Percentiles rank a stretch among this genome's conserved stretches.
Conservation (phyloP, 305 asterid species). For the Fraxinus floribunda region DNA sequence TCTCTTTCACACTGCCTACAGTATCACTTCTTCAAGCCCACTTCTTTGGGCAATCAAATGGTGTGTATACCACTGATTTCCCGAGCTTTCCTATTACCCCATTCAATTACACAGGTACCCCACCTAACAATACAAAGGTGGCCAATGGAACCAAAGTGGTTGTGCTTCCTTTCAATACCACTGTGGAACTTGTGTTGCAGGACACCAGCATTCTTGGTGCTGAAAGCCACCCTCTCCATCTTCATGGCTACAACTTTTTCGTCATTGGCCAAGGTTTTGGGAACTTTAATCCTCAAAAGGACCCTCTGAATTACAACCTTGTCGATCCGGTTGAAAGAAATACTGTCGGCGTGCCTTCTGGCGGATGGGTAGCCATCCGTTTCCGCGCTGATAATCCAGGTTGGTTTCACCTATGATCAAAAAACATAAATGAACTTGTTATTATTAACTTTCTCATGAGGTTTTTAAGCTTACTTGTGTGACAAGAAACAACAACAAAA, state of each 20-base stretch:
- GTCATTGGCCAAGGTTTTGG: constrained; percentile 63
- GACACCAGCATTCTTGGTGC: constrained; percentile 47
- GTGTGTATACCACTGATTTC: constrained; percentile 47
- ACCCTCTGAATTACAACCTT: constrained; percentile 48
- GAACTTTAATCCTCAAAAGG: constrained; percentile 45
- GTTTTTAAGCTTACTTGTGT: background rate
- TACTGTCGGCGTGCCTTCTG: constrained; percentile 52
- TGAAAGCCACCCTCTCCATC: constrained; percentile 52
- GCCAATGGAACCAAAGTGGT: constrained; percentile 46
- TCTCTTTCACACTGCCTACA: constrained; percentile 45
- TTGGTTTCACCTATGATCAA: constrained; percentile 5
- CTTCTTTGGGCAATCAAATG: constrained; percentile 33
- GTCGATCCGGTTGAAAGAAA: constrained; percentile 61
- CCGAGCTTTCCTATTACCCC: constrained; percentile 38
- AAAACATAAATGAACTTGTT: background rate
- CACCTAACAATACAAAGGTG: constrained; percentile 49
- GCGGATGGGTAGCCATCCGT: constrained; percentile 63
- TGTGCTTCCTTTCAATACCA: constrained; percentile 43
- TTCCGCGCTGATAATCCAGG: constrained; percentile 71
- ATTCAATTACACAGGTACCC: constrained; percentile 57
- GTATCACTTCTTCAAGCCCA: constrained; percentile 48
- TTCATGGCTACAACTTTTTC: constrained; percentile 41
- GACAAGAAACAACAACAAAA: background rate
- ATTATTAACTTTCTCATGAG: background rate
- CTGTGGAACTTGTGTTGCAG: constrained; percentile 51